Base-by-base conservation (phyloP, 2,329 filamentous ascomycete genomes). In the Blastomyces parvus region DNA sequence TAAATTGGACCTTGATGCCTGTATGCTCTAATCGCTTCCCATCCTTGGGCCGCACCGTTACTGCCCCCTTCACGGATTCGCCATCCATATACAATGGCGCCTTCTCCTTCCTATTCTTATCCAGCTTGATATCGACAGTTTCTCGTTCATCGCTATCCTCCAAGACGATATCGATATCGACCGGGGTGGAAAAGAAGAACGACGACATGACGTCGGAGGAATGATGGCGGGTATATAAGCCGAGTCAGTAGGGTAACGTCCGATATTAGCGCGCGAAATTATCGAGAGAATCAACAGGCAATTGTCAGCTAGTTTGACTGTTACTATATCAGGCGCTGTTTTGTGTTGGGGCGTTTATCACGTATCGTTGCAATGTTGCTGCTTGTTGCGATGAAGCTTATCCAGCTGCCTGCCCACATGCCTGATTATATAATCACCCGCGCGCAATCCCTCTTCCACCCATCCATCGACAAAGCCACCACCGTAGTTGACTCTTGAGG, bases 1-100 rank as follows among this genome's bases (percentile, higher is more conserved):
- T 97, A 81, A 99, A 99, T 76, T 99, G 94, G 71, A 99, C 93
- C 80, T 99, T 99, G 84, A 99, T 97, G 70, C 94, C 94, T 13
- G 92, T 97, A 78, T 99, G 94, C 78, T 99, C 94, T 73, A 99
- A 82, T 66, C 94, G 86, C 83, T 97, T 97, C 74, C 94, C 94
- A 82, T 99, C 94, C 79, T 99, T 99, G 59, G 94, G 94, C 69
- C 94, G 83, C 69, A 99, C 87, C 8, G 94, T 99, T 66, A 99
- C 92, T 60, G 89, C 89, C 72, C 93, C 94, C 82, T 96, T 97
- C 73, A 99, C 93, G 52, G 92, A 97, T 81, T 99, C 94, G 70
- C 95, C 94, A 74, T 99, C 94, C 83, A 96, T 92, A 77, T 96
- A 99, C 66, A 99, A 83, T 64, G 94, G 94, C 59, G 92, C 92